These are phyloP conservation scores for Colletotrichum scovillei DNA, from an alignment of 2,329 filamentous ascomycete species.

Conservation along the genomic window DNA sequence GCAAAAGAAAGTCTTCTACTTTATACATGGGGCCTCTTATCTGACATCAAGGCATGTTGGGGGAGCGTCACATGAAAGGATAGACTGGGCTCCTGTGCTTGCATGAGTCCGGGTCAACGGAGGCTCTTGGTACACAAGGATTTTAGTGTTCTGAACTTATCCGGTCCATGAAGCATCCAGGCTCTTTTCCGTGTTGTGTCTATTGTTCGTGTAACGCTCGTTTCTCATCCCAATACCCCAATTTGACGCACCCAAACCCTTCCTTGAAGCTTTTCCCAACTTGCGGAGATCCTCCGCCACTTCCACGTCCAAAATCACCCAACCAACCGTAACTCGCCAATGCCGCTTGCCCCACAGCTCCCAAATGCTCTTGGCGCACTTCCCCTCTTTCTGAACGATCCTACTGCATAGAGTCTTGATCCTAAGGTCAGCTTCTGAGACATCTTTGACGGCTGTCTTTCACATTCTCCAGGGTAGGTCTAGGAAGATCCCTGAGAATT, in stretches of 20 bases:
- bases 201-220: neutral
- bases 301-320: neutral
- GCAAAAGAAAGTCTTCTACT: neutral
- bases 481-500: neutral
- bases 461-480: neutral
- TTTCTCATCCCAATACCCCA: neutral
- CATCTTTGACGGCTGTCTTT: neutral
- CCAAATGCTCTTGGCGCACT: neutral
- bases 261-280: neutral
- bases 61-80: neutral
- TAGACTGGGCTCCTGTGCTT: neutral
- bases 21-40: neutral
- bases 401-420: neutral
- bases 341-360: constrained; percentile 24
- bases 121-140: neutral
- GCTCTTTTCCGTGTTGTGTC: neutral
- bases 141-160: neutral
- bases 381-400: neutral
- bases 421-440: neutral
- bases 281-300: constrained; percentile 26
- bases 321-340: constrained; percentile 9
- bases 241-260: neutral
- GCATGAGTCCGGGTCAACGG: too few relatives aligned
- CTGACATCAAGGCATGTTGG: neutral
- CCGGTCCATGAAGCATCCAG: neutral